A percentile compares a stretch with the other conserved stretches of the same genome.
phyloP scores from a whole-genome alignment of 208 protist species.

The Herpetomonas tarakana region DNA sequence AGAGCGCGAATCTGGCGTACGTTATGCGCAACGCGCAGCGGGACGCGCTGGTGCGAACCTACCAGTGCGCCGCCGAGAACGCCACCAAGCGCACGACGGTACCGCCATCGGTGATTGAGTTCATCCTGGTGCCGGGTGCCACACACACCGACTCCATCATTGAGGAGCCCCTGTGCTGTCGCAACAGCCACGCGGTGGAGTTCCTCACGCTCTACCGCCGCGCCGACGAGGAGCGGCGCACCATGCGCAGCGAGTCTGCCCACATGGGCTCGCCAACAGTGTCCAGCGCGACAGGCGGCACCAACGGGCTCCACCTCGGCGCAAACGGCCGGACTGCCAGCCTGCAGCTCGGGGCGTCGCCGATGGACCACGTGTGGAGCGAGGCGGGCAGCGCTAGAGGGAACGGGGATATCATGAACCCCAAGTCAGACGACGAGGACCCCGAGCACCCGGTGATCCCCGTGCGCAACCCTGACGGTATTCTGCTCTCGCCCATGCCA shows the following conservation, averaged over 20 bases:
- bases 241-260: conserved; percentile 3
- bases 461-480: conserved; percentile 37
- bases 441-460: conserved; percentile 17
- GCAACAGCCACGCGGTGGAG: conserved; percentile 63
- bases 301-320: neutral
- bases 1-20: conserved; percentile 75
- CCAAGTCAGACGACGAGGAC: conserved; percentile 11
- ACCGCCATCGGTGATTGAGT: conserved; percentile 55
- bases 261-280: conserved; percentile 14
- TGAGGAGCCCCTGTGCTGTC: conserved; percentile 61
- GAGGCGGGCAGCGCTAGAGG: neutral
- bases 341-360: neutral
- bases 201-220: conserved; percentile 64
- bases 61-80: conserved; percentile 15
- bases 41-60: conserved; percentile 28
- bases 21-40: conserved; percentile 62
- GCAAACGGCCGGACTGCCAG: neutral
- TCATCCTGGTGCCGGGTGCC: conserved; percentile 60
- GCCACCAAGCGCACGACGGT: conserved; percentile 13
- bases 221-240: conserved; percentile 21
- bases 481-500: conserved; percentile 39
- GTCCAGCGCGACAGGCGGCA: neutral
- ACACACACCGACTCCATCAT: conserved; percentile 84
- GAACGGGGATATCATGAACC: neutral
- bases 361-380: neutral